Evolutionary conservation across 345 rosid genomes (phyloP), one percentile per base, ranked within the genome.

Genomic region (Orychophragmus violaceus): DNA sequence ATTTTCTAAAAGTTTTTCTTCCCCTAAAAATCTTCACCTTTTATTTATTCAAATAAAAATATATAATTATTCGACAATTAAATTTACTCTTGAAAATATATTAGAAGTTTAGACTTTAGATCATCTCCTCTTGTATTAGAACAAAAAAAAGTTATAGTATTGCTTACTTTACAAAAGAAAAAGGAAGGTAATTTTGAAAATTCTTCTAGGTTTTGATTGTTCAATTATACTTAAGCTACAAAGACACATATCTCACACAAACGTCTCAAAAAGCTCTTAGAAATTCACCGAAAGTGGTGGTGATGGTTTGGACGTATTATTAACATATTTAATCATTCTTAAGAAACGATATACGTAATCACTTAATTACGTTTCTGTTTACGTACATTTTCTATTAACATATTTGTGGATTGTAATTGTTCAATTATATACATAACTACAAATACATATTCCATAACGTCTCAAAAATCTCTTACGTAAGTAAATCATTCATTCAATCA

Each of bases 381-480:
- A 66, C 7, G 30, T 55, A n/a, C 10, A 54, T 46, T 30, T 17
- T 46, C 17, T 17, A 11, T 6, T 41, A n/a, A n/a, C n/a, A n/a
- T n/a, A n/a, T n/a, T n/a, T n/a, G 57, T 54, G 58, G 64, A 71
- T 25, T 70, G 56, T 32, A 49, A 63, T 54, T 9, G 57, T 62
- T 70, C 69, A 63, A 33, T 71, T 45, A 55, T 69, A 49, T 71
- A 25, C 58, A 71, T 17, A 63, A 45, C 58, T 55, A 62, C 48
- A 70, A 30, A 29, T 48, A 53, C 56, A 69, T 61, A 62, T 37
- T 35, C 32, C 48, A 44, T 25, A 62, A 62, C 75, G 56, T 70
- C 75, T 70, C 6, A 61, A 29, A 60, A 41, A 9, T 61, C 62
- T 53, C 62, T 42, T 62, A 62, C 74, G 62, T 61, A 45, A 70